Percentiles rank a stretch among this genome's conserved stretches.
Evolutionary conservation across 306 rosid species (phyloP).

Genomic region (Cucumis sativus): Cucumber_9930_V3 NC_026655.2:6311501-6312000

Average conservation of each 20-base stretch:
- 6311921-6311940: not conserved
- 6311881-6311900: not conserved
- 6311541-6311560: not conserved
- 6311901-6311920: not conserved
- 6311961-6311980: not conserved
- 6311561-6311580: not conserved
- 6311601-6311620: not conserved
- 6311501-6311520: not conserved
- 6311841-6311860: not conserved
- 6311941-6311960: not conserved
- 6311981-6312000: not conserved
- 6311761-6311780: not conserved
- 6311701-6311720: not conserved
- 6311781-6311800: not conserved
- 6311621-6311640: not conserved
- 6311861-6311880: no score
- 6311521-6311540: not conserved
- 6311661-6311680: not conserved
- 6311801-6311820: not conserved
- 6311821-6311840: not conserved
- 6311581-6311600: not conserved
- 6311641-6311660: not conserved
- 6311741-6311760: not conserved
- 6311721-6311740: not conserved
- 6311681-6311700: not conserved